A percentile compares a stretch with the other conserved stretches of the same genome.
Evolutionary conservation across 2,329 filamentous ascomycete genomes (phyloP).

Genomic region (Orbilia oligospora): DNA sequence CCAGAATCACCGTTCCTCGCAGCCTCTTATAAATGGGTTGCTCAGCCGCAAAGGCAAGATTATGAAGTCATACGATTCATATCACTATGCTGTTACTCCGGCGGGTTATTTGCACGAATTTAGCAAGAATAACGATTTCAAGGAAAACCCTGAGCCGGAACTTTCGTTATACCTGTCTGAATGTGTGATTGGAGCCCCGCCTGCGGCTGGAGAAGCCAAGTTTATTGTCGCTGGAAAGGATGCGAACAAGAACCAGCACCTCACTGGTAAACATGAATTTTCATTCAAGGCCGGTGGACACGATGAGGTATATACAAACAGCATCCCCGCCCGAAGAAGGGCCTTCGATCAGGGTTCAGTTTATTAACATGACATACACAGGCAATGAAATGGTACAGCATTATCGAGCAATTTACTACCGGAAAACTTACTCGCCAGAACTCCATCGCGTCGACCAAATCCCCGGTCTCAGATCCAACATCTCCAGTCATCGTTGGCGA

Average conservation of each 20-base stretch:
- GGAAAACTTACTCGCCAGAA: conserved; percentile 59
- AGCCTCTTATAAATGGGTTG: conserved; percentile 86
- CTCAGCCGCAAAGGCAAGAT: conserved; percentile 82
- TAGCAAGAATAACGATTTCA: conserved; percentile 80
- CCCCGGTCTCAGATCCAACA: conserved; percentile 21
- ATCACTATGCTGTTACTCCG: conserved; percentile 91
- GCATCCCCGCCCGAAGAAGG: neutral
- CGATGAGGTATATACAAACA: conserved; percentile 57
- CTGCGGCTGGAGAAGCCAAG: conserved; percentile 76
- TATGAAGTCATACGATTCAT: conserved; percentile 79
- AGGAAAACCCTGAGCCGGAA: conserved; percentile 83
- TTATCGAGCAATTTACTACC: conserved; percentile 61
- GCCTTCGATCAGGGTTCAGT: neutral
- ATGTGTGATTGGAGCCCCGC: conserved; percentile 79
- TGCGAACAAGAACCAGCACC: conserved; percentile 75
- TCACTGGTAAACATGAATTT: conserved; percentile 63
- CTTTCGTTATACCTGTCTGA: conserved; percentile 93
- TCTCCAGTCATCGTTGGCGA: conserved; percentile 24
- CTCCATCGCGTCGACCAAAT: conserved; percentile 32
- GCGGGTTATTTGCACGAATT: conserved; percentile 94
- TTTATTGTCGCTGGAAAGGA: conserved; percentile 98
- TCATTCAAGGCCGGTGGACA: conserved; percentile 63
- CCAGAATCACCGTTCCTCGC: conserved; percentile 83
- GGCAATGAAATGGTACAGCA: conserved; percentile 62
- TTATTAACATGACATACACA: conserved; percentile 18